Evolutionary conservation across 2,329 filamentous ascomycete species (phyloP).

Genomic region (Plenodomus tracheiphilus): DNA sequence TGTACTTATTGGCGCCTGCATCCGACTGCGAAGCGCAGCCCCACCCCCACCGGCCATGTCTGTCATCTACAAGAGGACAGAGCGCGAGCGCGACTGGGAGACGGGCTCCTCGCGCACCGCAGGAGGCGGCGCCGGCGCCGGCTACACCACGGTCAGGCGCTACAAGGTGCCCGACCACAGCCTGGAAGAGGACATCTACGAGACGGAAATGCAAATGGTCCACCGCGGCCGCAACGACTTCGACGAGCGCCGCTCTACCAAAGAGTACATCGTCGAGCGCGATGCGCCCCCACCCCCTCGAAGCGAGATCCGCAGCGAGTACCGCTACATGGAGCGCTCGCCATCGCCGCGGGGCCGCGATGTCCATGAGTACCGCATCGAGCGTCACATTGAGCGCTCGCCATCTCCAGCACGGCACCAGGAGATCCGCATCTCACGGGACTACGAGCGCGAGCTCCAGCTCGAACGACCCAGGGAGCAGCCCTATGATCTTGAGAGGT

Average conservation of each 20-base stretch:
- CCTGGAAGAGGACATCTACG: slow-evolving; percentile 48
- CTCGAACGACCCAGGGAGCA: slow-evolving; percentile 23
- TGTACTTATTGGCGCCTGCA: slow-evolving; percentile 3
- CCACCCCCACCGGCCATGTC: slow-evolving; percentile 43
- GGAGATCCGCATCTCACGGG: slow-evolving; percentile 39
- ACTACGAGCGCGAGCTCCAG: slow-evolving; percentile 21
- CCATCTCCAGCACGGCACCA: slow-evolving; percentile 50
- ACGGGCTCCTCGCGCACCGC: slow-evolving; percentile 27
- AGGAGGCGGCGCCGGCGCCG: slow-evolving; percentile 36
- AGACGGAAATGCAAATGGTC: slow-evolving; percentile 55
- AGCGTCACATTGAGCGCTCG: slow-evolving; percentile 53
- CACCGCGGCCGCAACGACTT: slow-evolving; percentile 36
- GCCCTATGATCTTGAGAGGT: slow-evolving; percentile 51
- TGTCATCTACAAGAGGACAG: slow-evolving; percentile 47
- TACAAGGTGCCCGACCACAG: slow-evolving; percentile 58
- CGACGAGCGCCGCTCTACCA: slow-evolving; percentile 35
- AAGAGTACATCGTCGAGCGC: slow-evolving; percentile 48
- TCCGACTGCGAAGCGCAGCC: slow-evolving; percentile 1
- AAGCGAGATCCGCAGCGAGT: slow-evolving; percentile 39
- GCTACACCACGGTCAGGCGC: slow-evolving; percentile 62
- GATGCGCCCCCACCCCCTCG: slow-evolving; percentile 22
- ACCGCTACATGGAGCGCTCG: slow-evolving; percentile 42
- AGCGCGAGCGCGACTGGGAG: slow-evolving; percentile 53
- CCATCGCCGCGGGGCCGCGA: slow-evolving; percentile 51
- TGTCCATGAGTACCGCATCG: slow-evolving; percentile 55